Percentiles rank a stretch among this genome's conserved stretches.
phyloP scores from a whole-genome alignment of 2,329 filamentous ascomycete species.

The Cladobotryum mycophilum region DNA sequence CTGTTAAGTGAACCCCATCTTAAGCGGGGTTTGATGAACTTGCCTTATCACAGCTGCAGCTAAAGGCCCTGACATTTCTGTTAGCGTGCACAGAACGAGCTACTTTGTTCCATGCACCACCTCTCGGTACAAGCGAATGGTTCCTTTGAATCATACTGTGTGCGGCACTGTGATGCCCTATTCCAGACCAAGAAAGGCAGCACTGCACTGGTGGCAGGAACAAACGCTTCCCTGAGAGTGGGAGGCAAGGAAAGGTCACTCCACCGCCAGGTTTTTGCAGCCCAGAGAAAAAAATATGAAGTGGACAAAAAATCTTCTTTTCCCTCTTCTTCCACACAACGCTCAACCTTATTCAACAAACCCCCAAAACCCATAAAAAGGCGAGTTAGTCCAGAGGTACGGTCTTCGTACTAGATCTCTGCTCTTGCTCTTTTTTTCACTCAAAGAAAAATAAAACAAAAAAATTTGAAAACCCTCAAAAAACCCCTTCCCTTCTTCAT shows the following conservation, averaged over 20 bases:
- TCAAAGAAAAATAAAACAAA: conserved; percentile 51
- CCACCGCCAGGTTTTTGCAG: conserved; percentile 17
- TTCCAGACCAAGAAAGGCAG: not conserved
- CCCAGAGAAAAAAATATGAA: conserved; percentile 25
- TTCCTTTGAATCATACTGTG: not conserved
- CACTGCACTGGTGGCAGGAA: conserved; percentile 6
- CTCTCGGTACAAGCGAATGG: too few species aligned
- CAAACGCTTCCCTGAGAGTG: conserved; percentile 8
- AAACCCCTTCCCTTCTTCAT: conserved; percentile 46
- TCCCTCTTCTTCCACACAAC: conserved; percentile 38
- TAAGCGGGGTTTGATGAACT: too few species aligned
- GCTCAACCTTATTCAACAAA: conserved; percentile 44
- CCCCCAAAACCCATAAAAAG: conserved; percentile 37
- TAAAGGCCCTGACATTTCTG: too few species aligned
- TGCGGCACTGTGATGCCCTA: conserved; percentile 10
- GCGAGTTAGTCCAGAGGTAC: conserved; percentile 50
- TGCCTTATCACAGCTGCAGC: too few species aligned
- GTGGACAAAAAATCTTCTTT: conserved; percentile 34
- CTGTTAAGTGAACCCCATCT: too few species aligned
- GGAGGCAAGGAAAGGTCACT: conserved; percentile 18
- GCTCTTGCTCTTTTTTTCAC: conserved; percentile 50
- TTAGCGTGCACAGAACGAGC: too few species aligned
- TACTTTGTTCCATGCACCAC: too few species aligned
- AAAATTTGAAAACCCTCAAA: conserved; percentile 53
- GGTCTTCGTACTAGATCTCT: conserved; percentile 54